Percentiles rank a stretch among this genome's conserved stretches.
These are phyloP conservation scores for Phytophthora vignae DNA, from an alignment of 352 stramenopile genomes.

Conservation along the genomic window DNA sequence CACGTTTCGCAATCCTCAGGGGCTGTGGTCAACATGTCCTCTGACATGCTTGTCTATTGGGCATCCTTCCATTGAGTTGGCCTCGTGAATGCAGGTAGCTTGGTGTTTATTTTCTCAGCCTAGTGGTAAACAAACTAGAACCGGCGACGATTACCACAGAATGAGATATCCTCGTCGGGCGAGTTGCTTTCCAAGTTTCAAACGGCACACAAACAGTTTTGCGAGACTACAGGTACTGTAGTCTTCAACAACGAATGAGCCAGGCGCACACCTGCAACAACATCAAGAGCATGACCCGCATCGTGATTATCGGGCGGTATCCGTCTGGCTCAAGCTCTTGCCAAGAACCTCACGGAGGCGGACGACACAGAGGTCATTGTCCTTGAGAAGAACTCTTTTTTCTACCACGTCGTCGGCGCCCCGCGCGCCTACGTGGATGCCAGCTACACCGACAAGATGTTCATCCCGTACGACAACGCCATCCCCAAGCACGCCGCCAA, in stretches of 20 bases:
- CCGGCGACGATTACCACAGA: no score
- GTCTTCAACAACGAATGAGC: neutral
- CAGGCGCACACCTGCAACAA: neutral
- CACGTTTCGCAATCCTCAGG: neutral
- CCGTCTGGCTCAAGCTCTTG: slow-evolving; percentile 1
- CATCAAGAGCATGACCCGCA: slow-evolving; percentile 1
- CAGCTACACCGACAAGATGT: slow-evolving; percentile 32
- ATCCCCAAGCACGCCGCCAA: slow-evolving; percentile 44
- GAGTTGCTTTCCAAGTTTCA: neutral
- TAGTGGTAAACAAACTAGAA: neutral
- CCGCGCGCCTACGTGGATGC: neutral
- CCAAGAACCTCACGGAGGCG: slow-evolving; percentile 23
- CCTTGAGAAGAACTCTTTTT: neutral
- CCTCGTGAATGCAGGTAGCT: no score
- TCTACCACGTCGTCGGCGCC: neutral
- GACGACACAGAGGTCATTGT: slow-evolving; percentile 43
- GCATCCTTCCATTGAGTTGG: no score
- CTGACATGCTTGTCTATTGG: no score
- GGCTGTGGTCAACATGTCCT: no score
- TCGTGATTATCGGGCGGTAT: slow-evolving; percentile 4
- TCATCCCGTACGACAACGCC: slow-evolving; percentile 71
- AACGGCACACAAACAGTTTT: neutral
- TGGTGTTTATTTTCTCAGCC: neutral
- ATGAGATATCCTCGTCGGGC: no score
- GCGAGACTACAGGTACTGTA: neutral